Conservation (phyloP, 2,329 filamentous ascomycete species). For the Exophiala viscosa region DNA sequence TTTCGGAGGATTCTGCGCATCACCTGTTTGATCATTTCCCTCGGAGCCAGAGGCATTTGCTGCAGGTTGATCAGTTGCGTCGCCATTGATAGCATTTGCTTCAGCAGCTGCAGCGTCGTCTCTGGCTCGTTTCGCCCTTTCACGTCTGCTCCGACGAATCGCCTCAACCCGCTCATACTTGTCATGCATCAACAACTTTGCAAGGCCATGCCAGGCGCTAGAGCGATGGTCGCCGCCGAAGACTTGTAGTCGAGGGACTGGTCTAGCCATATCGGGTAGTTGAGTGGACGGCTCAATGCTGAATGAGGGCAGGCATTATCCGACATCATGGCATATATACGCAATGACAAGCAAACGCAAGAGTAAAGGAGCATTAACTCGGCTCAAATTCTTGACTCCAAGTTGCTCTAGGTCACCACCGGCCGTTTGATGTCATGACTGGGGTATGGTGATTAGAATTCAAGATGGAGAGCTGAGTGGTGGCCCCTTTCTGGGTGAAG, state of each 20-base stretch:
- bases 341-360: too few relatives aligned
- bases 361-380: too few relatives aligned
- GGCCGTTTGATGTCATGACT: too few relatives aligned
- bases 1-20: too few relatives aligned
- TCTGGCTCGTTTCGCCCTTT: not conserved
- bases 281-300: not conserved
- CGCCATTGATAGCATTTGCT: not conserved
- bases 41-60: too few relatives aligned
- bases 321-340: too few relatives aligned
- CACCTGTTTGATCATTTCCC: too few relatives aligned
- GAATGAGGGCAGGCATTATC: too few relatives aligned
- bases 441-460: not conserved
- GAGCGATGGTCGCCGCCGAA: conserved; percentile 5
- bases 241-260: conserved; percentile 3
- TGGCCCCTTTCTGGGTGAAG: not conserved
- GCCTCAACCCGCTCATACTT: conserved; percentile 10
- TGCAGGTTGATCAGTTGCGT: too few relatives aligned
- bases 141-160: conserved; percentile 8
- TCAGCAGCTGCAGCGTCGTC: not conserved
- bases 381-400: too few relatives aligned
- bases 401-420: too few relatives aligned
- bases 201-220: conserved; percentile 14
- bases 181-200: conserved; percentile 11
- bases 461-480: not conserved
- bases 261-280: not conserved